Percentiles rank a stretch among this genome's conserved stretches.
phyloP scores from a whole-genome alignment of 2,329 filamentous ascomycete genomes.

The Exophiala dermatitidis region DNA sequence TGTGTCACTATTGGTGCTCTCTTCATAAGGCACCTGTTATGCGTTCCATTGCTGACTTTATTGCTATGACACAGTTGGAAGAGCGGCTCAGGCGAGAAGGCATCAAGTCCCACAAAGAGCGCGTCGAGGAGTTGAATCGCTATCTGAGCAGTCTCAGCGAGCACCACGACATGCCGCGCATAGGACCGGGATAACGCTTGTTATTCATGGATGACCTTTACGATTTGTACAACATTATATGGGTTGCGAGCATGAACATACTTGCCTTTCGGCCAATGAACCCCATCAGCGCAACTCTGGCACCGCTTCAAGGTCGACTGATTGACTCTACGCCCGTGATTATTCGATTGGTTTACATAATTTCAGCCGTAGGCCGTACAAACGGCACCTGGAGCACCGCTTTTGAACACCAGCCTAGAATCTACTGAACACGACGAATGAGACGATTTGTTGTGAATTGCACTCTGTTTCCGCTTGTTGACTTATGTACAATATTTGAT shows the following conservation, averaged over 20 bases:
- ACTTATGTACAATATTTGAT: constrained; percentile 19
- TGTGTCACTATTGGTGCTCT: constrained; percentile 10
- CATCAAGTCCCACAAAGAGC: constrained; percentile 92
- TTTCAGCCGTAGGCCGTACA: no score
- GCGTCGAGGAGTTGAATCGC: constrained; percentile 89
- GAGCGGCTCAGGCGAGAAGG: constrained; percentile 76
- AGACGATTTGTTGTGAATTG: neutral
- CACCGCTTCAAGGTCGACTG: no score
- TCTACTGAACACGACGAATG: neutral
- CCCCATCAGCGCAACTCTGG: no score
- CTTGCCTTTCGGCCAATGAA: neutral
- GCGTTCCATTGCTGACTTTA: neutral
- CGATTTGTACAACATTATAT: neutral
- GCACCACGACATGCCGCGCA: constrained; percentile 79
- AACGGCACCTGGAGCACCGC: no score
- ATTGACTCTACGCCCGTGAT: no score
- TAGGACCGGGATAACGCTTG: constrained; percentile 26
- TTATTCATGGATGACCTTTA: neutral
- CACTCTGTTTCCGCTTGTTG: constrained; percentile 6
- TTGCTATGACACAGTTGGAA: constrained; percentile 57
- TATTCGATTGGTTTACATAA: no score
- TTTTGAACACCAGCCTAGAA: no score
- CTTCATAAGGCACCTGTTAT: neutral
- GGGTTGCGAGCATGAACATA: neutral
- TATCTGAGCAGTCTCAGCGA: constrained; percentile 89